Percentiles rank a stretch among this genome's conserved stretches.
Conservation (phyloP, 1,284 basidiomycete genomes). For the Vanrija sp. region DNA sequence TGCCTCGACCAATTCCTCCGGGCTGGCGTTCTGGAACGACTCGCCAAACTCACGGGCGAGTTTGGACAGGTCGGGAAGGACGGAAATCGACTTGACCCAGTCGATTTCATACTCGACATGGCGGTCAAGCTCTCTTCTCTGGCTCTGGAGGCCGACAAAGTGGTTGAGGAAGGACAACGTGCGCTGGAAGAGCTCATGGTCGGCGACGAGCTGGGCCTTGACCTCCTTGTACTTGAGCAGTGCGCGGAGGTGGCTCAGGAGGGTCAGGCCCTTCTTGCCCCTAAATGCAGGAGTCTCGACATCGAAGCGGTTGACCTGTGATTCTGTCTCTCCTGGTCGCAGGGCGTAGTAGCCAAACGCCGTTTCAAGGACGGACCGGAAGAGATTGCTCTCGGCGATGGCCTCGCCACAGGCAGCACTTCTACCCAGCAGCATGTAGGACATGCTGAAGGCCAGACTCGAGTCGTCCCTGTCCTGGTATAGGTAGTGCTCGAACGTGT, state of each 20-base stretch:
- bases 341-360: slow-evolving; percentile 71
- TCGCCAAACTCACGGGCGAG: slow-evolving; percentile 85
- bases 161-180: slow-evolving; percentile 66
- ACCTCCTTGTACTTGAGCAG: slow-evolving; percentile 69
- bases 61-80: slow-evolving; percentile 79
- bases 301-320: slow-evolving; percentile 55
- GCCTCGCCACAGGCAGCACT: slow-evolving; percentile 71
- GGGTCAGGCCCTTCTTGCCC: slow-evolving; percentile 86
- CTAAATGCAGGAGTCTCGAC: slow-evolving; percentile 82
- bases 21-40: slow-evolving; percentile 56
- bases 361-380: slow-evolving; percentile 71
- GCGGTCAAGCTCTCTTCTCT: slow-evolving; percentile 70
- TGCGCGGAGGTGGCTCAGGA: slow-evolving; percentile 69
- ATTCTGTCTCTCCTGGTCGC: neutral
- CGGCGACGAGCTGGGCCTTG: slow-evolving; percentile 66
- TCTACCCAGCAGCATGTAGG: slow-evolving; percentile 83
- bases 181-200: slow-evolving; percentile 60
- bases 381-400: slow-evolving; percentile 68
- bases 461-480: slow-evolving; percentile 87
- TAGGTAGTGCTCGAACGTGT: slow-evolving; percentile 84
- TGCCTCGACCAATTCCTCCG: slow-evolving; percentile 62
- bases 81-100: slow-evolving; percentile 91
- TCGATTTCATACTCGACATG: slow-evolving; percentile 95
- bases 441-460: slow-evolving; percentile 82
- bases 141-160: slow-evolving; percentile 87